Conservation (phyloP, 2,329 filamentous ascomycete species). For the Colletotrichum echinochloae region DNA sequence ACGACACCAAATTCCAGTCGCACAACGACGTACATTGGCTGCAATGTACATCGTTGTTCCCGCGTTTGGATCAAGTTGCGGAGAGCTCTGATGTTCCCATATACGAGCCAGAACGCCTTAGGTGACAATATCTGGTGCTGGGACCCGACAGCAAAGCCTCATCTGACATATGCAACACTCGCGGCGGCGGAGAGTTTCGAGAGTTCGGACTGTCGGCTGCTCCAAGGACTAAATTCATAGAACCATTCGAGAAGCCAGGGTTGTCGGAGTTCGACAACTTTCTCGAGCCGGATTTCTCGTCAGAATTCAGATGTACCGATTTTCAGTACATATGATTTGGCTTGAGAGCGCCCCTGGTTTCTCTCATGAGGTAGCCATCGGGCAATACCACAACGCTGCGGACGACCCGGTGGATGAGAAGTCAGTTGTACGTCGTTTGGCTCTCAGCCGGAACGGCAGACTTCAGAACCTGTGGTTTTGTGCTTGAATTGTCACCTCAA, state of each 20-base stretch:
- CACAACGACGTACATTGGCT: slow-evolving; percentile 8
- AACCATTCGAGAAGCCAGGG: not conserved
- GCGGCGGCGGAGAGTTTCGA: not conserved
- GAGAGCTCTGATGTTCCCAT: not conserved
- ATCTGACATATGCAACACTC: not conserved
- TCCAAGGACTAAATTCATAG: not conserved
- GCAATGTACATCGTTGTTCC: slow-evolving; percentile 11
- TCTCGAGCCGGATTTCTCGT: not conserved
- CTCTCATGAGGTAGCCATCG: not conserved
- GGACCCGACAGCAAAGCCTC: not conserved
- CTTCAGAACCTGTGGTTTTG: not conserved
- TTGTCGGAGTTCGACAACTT: no score
- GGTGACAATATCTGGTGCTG: not conserved
- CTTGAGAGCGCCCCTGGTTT: not conserved
- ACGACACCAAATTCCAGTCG: not conserved
- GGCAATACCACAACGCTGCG: not conserved
- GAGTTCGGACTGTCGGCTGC: not conserved
- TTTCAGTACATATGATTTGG: not conserved
- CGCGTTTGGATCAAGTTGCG: slow-evolving; percentile 7
- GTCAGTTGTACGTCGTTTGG: no score
- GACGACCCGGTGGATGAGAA: no score
- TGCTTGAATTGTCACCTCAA: not conserved
- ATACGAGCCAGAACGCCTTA: not conserved
- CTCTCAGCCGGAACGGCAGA: not conserved
- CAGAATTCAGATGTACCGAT: not conserved